Evolutionary conservation across 116 monocot species (phyloP), one percentile per base, ranked within the genome.

Genomic region (Zostera marina): DNA sequence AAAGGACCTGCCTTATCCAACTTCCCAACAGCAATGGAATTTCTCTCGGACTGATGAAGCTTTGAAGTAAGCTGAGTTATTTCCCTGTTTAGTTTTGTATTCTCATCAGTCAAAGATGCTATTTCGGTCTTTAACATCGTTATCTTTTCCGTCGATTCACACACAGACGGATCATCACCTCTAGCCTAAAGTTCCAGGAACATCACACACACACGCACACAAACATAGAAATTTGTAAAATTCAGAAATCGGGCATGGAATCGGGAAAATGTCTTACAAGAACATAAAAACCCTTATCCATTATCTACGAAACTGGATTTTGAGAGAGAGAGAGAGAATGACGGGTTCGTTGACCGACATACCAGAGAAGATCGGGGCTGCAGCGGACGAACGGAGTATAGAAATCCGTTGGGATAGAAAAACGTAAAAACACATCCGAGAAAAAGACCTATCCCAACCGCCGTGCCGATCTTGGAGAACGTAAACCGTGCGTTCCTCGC

Each of bases 1-100:
- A 88, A 85, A 63, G 85, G 70, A 22, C 88, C 85, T 39, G 85
- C 89, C 58, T 82, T 96, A 32, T 69, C 72, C 19, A 62, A 72
- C 14, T 22, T 10, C 70, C 76, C 76, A 16, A 74, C 38, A 52
- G 57, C 42, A n/a, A 79, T 53, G 14, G 76, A 62, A 57, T 79
- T 76, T 49, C 76, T 79, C 53, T 77, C 76, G 56, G 66, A 75
- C 59, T 79, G 81, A 49, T 80, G 72, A 25, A 94, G 69, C 53
- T 82, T 80, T 63, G 60, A 19, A 19, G 42, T 56, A 42, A 88
- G 70, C 10, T 82, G 82, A 40, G 59, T 78, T 20, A 76, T 46
- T 69, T 96, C 85, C 53, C 78, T 78, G 63, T 77, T 79, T 48
- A 96, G 48, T 67, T 80, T 80, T 56, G 70, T 65, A 74, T 82